phyloP scores from a whole-genome alignment of 176 grass and related monocot species.

The Tuctoria greenei region DNA sequence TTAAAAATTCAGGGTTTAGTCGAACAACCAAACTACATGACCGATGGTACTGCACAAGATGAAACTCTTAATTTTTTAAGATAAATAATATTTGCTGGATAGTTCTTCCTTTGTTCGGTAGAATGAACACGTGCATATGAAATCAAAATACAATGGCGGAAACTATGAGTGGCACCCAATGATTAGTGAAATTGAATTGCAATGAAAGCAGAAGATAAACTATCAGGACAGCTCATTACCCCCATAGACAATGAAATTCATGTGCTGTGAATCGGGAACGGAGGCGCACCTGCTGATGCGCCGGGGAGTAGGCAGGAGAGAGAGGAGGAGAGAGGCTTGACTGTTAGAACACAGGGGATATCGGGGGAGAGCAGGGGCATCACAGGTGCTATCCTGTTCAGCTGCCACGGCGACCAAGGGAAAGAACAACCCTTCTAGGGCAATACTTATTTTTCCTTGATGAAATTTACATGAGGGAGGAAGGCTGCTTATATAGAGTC shows the following conservation, averaged over 20 bases:
- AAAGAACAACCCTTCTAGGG: no score
- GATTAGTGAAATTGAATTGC: constrained; percentile 8
- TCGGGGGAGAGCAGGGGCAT: no score
- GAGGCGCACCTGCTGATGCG: no score
- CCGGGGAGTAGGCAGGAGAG: no score
- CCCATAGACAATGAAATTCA: constrained; percentile 90
- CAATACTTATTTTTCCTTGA: no score
- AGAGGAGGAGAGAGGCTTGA: no score
- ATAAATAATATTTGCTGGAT: constrained; percentile 13
- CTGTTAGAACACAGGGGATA: no score
- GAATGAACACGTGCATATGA: constrained; percentile 67
- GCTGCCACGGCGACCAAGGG: no score
- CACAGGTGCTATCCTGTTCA: no score
- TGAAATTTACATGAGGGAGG: no score
- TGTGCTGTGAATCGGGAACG: no score
- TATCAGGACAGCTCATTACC: constrained; percentile 41
- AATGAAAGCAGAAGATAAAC: constrained; percentile 4
- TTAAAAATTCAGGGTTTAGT: constrained; percentile 23
- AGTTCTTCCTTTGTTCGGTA: constrained; percentile 57
- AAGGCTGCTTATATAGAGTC: no score
- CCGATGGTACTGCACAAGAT: neutral
- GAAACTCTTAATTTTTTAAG: neutral
- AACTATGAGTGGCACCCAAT: constrained; percentile 50
- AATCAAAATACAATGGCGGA: constrained; percentile 72
- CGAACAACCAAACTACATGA: constrained; percentile 20